Percentiles rank a stretch among this genome's conserved stretches.
Evolutionary conservation across 2,329 filamentous ascomycete species (phyloP).

Genomic region (Thermoascus crustaceus): DNA sequence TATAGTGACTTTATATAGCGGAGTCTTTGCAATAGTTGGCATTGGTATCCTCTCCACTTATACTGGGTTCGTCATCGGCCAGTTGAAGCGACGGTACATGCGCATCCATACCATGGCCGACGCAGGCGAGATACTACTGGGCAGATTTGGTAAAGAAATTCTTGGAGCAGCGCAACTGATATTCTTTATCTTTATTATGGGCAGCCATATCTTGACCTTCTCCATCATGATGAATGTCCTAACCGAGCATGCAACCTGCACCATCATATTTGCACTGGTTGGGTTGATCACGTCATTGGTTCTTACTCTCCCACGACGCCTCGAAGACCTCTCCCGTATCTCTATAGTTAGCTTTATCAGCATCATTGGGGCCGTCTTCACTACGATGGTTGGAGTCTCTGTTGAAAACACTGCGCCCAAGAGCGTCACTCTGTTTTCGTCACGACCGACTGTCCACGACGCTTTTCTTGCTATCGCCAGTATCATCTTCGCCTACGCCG

Average conservation of each 20-base stretch:
- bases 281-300: conserved; percentile 52
- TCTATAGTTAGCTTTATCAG: conserved; percentile 56
- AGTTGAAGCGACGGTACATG: conserved; percentile 50
- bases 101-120: conserved; percentile 61
- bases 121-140: conserved; percentile 55
- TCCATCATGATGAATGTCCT: conserved; percentile 60
- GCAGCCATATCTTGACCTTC: conserved; percentile 63
- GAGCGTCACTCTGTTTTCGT: conserved; percentile 27
- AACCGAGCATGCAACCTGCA: conserved; percentile 54
- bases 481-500: conserved; percentile 63
- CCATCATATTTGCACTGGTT: conserved; percentile 54
- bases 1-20: conserved; percentile 21
- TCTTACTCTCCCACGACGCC: conserved; percentile 53
- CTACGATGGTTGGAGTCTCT: conserved; percentile 60
- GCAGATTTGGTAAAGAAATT: conserved; percentile 53
- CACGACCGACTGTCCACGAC: conserved; percentile 41
- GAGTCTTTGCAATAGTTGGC: conserved; percentile 45
- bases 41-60: conserved; percentile 51
- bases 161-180: conserved; percentile 55
- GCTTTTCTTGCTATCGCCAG: conserved; percentile 57
- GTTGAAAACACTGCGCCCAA: conserved; percentile 39
- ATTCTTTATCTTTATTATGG: conserved; percentile 61
- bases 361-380: conserved; percentile 55
- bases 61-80: conserved; percentile 51
- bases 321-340: conserved; percentile 54